Evolutionary conservation across 345 rosid genomes (phyloP).

Genomic region (Camelina hispida): DNA sequence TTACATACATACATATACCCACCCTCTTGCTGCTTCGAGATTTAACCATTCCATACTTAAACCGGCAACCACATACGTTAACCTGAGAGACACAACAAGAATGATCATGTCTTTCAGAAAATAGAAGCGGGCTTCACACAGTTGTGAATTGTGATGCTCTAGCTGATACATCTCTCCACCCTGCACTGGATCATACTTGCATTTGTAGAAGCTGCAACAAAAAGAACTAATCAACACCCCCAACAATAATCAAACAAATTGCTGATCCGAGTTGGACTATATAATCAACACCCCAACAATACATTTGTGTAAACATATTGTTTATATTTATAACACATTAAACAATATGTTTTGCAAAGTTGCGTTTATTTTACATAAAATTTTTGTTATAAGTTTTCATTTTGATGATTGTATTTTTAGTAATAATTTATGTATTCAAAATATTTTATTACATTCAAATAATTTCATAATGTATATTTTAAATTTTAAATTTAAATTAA

Average conservation of each 20-base stretch:
- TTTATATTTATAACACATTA: no score
- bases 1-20: not conserved
- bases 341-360: no score
- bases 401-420: no score
- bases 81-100: not conserved
- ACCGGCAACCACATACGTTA: not conserved
- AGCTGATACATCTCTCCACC: conserved; percentile 95
- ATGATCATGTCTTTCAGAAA: conserved; percentile 36
- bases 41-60: not conserved
- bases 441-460: no score
- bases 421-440: no score
- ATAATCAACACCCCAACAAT: no score
- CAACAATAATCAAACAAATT: not conserved
- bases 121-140: conserved; percentile 72
- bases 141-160: conserved; percentile 79
- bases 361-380: no score
- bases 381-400: no score
- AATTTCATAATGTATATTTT: no score
- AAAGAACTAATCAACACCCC: not conserved
- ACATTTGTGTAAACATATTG: no score
- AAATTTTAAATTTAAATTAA: no score
- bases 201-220: conserved; percentile 71
- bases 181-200: conserved; percentile 76
- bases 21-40: not conserved
- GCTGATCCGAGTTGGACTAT: not conserved